Conservation (phyloP, 495 filamentous ascomycete species). For the Viridothelium virens region DNA sequence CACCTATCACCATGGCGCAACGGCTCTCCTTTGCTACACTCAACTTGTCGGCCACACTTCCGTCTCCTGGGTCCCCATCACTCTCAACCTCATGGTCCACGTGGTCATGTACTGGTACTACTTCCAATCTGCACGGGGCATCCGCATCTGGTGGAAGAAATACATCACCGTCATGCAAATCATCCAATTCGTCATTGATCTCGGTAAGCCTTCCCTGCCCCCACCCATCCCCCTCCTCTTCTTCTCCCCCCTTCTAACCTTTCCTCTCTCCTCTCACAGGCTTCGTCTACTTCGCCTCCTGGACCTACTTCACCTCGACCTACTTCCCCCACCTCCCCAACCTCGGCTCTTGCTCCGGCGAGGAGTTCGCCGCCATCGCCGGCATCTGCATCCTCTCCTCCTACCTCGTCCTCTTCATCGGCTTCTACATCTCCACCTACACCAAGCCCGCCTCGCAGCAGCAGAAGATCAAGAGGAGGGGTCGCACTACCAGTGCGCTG, state of each 20-base stretch:
- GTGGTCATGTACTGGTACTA: conserved; percentile 69
- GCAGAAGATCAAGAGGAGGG: conserved; percentile 28
- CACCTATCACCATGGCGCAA: conserved; percentile 80
- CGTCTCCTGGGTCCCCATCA: conserved; percentile 71
- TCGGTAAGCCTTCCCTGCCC: conserved; percentile 46
- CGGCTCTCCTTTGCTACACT: conserved; percentile 77
- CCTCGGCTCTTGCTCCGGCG: conserved; percentile 78
- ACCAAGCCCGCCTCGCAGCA: conserved; percentile 51
- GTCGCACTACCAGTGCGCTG: conserved; percentile 34
- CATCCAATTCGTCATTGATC: conserved; percentile 71
- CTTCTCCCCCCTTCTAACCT: conserved; percentile 4
- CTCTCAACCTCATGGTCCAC: conserved; percentile 69
- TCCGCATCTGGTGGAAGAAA: conserved; percentile 85
- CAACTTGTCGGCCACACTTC: conserved; percentile 72
- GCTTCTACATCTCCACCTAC: conserved; percentile 97
- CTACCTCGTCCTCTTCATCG: conserved; percentile 96
- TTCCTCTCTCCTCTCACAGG: conserved; percentile 34
- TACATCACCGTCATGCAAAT: conserved; percentile 85
- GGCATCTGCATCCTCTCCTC: conserved; percentile 86
- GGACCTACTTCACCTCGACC: conserved; percentile 57
- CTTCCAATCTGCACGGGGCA: conserved; percentile 75
- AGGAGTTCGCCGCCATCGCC: conserved; percentile 93
- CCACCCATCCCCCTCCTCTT: background rate
- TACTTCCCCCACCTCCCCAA: conserved; percentile 86
- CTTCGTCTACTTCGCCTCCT: conserved; percentile 42